Evolutionary conservation across 768 basidiomycete species (phyloP).

Genomic region (Mycena chlorophos): DNA sequence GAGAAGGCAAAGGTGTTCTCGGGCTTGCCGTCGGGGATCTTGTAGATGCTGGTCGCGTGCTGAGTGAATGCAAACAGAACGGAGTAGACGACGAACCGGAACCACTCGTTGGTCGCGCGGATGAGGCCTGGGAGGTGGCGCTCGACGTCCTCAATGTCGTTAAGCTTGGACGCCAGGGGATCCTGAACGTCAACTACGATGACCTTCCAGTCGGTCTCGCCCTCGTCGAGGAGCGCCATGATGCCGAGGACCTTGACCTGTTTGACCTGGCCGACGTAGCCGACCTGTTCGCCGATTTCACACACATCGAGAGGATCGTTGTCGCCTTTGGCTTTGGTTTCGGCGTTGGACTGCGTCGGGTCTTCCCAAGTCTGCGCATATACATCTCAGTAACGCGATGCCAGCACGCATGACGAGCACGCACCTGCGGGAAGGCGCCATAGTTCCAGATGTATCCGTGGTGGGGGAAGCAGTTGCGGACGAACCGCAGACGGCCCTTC

Average conservation of each 20-base stretch:
- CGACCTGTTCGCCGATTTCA: conserved; percentile 98
- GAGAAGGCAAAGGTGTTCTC: conserved; percentile 99
- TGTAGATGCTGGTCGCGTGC: conserved; percentile 71
- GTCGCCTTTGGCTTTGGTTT: conserved; percentile 99
- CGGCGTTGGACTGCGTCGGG: conserved; percentile 79
- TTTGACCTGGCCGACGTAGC: conserved; percentile 95
- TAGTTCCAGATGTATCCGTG: conserved; percentile 99
- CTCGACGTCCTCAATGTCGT: conserved; percentile 99
- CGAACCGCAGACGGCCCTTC: conserved; percentile 92
- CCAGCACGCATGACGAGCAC: conserved; percentile 22
- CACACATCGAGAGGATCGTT: conserved; percentile 99
- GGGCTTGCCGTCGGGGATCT: conserved; percentile 93
- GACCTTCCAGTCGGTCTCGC: conserved; percentile 99
- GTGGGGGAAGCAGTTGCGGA: conserved; percentile 99
- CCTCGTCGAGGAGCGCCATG: conserved; percentile 99
- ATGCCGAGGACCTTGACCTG: conserved; percentile 99
- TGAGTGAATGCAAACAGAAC: conserved; percentile 4
- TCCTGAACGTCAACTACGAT: conserved; percentile 96
- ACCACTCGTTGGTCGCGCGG: conserved; percentile 99
- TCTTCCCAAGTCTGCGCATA: conserved; percentile 92
- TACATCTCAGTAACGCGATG: conserved; percentile 8
- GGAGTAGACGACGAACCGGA: conserved; percentile 50
- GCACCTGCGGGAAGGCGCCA: conserved; percentile 95
- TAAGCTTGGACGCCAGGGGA: conserved; percentile 93
- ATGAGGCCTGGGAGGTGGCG: conserved; percentile 95